Base-by-base conservation (phyloP, 345 rosid species). In the Eucalyptus albens region DNA sequence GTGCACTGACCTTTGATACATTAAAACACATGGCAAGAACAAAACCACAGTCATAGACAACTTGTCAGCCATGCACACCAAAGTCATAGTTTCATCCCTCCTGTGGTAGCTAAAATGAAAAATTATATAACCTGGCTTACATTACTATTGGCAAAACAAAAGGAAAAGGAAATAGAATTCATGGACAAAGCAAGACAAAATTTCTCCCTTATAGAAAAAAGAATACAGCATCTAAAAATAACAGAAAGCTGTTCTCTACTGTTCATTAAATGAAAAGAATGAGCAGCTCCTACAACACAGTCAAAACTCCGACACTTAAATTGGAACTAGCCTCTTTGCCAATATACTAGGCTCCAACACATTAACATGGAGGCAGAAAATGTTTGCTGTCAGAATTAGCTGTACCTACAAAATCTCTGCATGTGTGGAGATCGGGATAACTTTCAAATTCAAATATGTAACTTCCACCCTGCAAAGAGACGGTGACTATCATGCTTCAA, bases 371-470 rank as follows among this genome's bases (percentile, higher is more conserved):
- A 72, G 82, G 27, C 62, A 69, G 47, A 31, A 47, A 88, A 42
- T 42, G 31, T 88, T 51, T 11, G 44, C 59, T 9, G 19, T 87
- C 60, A 56, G 82, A 80, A 50, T 89, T 85, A 77, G 88, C 90
- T 94, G 93, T 94, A 98, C 99, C 93, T n/a, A 98, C 95, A 93
- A 95, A 93, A 90, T 94, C 98, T 90, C 94, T 95, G 93, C 98
- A 98, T 87, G 92, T 88, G 26, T 95, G 94, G 91, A 97, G 97
- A 90, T 97, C 99, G 5, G 95, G 83, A 86, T 93, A 96, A 93
- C 93, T 95, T 85, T 95, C 99, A 89, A 98, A 96, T 93, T 97
- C 96, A 91, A 98, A 95, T 91, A 98, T 97, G 94, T 92, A 94
- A 92, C 93, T 94, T 88, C 92, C 95, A 89, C 95, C 95, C 98